Conservation (phyloP, 73 alveolate genomes). For the Paramecium tetraurelia region DNA sequence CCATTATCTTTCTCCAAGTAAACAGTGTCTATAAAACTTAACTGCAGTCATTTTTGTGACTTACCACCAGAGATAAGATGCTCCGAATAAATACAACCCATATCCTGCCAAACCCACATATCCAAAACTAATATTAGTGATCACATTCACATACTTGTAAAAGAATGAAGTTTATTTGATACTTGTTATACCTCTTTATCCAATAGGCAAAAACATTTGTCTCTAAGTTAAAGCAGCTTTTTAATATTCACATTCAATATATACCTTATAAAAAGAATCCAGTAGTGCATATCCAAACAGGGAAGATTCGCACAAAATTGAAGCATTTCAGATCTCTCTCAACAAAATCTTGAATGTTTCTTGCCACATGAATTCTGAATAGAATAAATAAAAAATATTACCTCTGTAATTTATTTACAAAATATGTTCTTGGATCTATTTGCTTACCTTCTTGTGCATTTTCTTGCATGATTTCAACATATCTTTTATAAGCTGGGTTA, state of each 20-base stretch:
- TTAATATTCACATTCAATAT: background rate
- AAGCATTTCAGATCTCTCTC: conserved; percentile 57
- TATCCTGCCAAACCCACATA: background rate
- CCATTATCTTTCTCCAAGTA: conserved; percentile 64
- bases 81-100: background rate
- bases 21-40: conserved; percentile 48
- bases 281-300: conserved; percentile 57
- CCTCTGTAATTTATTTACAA: conserved; percentile 45
- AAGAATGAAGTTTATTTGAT: conserved; percentile 48
- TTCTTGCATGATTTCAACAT: conserved; percentile 50
- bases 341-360: conserved; percentile 57
- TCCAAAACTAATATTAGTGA: background rate
- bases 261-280: conserved; percentile 34
- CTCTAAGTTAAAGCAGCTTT: background rate
- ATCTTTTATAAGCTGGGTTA: conserved; percentile 61
- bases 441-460: conserved; percentile 55
- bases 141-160: background rate
- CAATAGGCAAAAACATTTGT: conserved; percentile 50
- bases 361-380: conserved; percentile 41
- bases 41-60: conserved; percentile 48
- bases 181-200: conserved; percentile 57
- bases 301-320: conserved; percentile 56
- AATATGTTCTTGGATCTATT: conserved; percentile 63
- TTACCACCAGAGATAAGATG: conserved; percentile 59
- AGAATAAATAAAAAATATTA: background rate